Conservation (phyloP, 495 filamentous ascomycete species). For the Penicillium verhagenii region DNA sequence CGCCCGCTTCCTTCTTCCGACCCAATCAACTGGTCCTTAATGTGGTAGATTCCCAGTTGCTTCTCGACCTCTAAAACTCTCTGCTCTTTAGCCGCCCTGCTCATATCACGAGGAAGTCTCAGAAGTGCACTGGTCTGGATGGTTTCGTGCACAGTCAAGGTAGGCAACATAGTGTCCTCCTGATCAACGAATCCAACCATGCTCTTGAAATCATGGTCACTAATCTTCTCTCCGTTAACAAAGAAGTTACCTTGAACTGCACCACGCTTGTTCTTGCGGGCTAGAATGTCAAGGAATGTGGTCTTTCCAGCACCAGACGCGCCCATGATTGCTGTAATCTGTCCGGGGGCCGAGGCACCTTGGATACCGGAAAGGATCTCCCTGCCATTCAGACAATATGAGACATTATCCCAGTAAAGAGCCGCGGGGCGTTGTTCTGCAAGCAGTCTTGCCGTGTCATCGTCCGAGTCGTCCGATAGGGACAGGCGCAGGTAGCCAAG, state of each 20-base stretch:
- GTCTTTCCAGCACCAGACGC: slow-evolving; percentile 97
- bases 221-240: slow-evolving; percentile 89
- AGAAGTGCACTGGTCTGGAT: slow-evolving; percentile 92
- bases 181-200: slow-evolving; percentile 98
- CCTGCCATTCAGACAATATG: slow-evolving; percentile 83
- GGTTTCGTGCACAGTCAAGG: slow-evolving; percentile 95
- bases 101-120: slow-evolving; percentile 89
- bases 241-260: slow-evolving; percentile 77
- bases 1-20: slow-evolving; percentile 94
- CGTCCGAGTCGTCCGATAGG: slow-evolving; percentile 83
- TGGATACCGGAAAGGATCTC: slow-evolving; percentile 78
- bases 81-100: slow-evolving; percentile 77
- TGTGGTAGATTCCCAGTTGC: slow-evolving; percentile 89
- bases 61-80: slow-evolving; percentile 89
- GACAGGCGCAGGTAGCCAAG: slow-evolving; percentile 71
- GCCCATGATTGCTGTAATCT: slow-evolving; percentile 97
- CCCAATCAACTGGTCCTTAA: slow-evolving; percentile 92
- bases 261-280: slow-evolving; percentile 95
- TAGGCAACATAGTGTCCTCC: slow-evolving; percentile 96
- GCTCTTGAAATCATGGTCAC: slow-evolving; percentile 80
- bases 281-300: slow-evolving; percentile 94
- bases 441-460: slow-evolving; percentile 81
- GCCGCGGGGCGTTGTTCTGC: slow-evolving; percentile 88
- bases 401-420: slow-evolving; percentile 84
- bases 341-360: slow-evolving; percentile 82